A percentile compares a stretch with the other conserved stretches of the same genome.
These are phyloP conservation scores for Sonneratia caseolaris DNA, from an alignment of 345 rosid genomes.

Conservation along the genomic window DNA sequence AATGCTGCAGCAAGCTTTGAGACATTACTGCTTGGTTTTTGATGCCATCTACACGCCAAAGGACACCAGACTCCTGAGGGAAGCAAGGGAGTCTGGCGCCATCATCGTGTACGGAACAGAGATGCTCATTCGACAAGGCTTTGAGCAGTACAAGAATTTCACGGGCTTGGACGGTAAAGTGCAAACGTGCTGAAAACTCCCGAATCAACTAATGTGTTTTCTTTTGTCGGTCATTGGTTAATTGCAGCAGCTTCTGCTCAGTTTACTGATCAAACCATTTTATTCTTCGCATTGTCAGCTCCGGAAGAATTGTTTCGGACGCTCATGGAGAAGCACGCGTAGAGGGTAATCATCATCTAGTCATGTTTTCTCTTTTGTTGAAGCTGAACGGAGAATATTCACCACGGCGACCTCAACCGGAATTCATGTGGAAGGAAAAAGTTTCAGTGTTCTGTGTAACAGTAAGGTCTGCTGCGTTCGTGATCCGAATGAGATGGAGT, in stretches of 20 bases:
- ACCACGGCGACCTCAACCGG: neutral
- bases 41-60: constrained; percentile 56
- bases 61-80: constrained; percentile 44
- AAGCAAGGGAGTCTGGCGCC: constrained; percentile 48
- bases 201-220: no score
- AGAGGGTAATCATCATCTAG: neutral
- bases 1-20: constrained; percentile 23
- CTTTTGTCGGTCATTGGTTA: neutral
- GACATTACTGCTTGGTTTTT: constrained; percentile 34
- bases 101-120: constrained; percentile 49
- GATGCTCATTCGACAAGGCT: constrained; percentile 59
- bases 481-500: neutral
- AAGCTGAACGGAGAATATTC: neutral
- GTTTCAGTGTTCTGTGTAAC: neutral
- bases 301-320: constrained; percentile 9
- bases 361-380: neutral
- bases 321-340: constrained; percentile 9
- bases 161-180: constrained; percentile 33
- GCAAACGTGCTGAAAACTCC: neutral
- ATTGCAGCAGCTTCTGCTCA: neutral
- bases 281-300: neutral
- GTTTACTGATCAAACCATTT: neutral
- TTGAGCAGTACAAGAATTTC: constrained; percentile 48
- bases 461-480: neutral
- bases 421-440: neutral